Percentiles rank a stretch among this genome's conserved stretches.
Conservation (phyloP, 1,284 basidiomycete species). For the Fomitopsis schrenkii region DNA sequence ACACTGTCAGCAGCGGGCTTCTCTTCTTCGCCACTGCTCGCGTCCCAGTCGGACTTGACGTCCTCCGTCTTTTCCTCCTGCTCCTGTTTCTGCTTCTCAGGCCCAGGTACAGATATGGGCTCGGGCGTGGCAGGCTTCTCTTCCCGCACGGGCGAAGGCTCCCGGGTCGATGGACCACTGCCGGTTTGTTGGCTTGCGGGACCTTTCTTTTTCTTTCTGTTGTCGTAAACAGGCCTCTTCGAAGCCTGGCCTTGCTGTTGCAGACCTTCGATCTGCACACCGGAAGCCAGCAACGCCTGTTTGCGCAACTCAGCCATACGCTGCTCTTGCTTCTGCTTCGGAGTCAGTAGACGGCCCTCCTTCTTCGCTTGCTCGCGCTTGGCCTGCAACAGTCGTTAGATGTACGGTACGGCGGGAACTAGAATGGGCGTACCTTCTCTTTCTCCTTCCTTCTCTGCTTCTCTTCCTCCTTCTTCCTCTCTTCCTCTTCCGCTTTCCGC, state of each 20-base stretch:
- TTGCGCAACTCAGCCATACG: constrained; percentile 89
- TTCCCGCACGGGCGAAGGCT: constrained; percentile 34
- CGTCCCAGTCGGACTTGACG: constrained; percentile 86
- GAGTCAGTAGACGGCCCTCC: constrained; percentile 87
- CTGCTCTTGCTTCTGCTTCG: constrained; percentile 95
- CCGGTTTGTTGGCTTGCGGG: constrained; percentile 39
- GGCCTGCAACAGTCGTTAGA: constrained; percentile 41
- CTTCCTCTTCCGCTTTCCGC: constrained; percentile 73
- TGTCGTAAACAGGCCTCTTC: constrained; percentile 79
- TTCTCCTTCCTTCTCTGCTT: constrained; percentile 85
- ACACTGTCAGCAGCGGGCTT: constrained; percentile 33
- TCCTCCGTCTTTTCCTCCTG: constrained; percentile 18
- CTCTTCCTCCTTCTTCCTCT: constrained; percentile 72
- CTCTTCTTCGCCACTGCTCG: constrained; percentile 50
- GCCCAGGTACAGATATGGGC: constrained; percentile 28
- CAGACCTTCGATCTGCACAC: constrained; percentile 88
- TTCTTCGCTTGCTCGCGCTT: constrained; percentile 86
- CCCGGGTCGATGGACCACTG: constrained; percentile 32
- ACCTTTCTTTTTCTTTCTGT: constrained; percentile 55
- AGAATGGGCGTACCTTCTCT: constrained; percentile 66
- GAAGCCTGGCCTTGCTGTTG: constrained; percentile 46
- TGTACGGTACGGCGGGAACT: neutral
- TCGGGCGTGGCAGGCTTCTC: constrained; percentile 53
- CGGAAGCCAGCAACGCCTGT: constrained; percentile 87
- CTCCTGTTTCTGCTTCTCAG: constrained; percentile 23